Base-by-base conservation (phyloP, 2,329 filamentous ascomycete genomes). In the Neonectria faginata region DNA sequence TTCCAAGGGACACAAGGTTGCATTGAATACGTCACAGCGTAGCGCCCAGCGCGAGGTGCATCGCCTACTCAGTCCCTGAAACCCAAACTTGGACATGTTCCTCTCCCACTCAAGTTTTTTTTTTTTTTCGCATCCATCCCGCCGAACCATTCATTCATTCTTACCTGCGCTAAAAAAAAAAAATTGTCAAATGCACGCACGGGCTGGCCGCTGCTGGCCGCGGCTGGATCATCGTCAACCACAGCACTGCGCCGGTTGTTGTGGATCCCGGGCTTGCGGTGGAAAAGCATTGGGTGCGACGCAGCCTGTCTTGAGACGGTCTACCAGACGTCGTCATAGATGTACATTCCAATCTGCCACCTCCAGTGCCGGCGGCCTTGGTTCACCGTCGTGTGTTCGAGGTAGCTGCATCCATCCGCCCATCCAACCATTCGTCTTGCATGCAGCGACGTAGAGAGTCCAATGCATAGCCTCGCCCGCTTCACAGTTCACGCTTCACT, bases 51-150 rank as follows among this genome's bases (percentile, higher is more conserved):
- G 62, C 57, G 65, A 57, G 41, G 57, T 55, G 53, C 66, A 69
- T 63, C 64, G 60, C 65, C 67, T 62, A 25, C 25, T 25, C 25
- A 74, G 71, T 71, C 71, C 68, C 68, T 74, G 65, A 67, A 70
- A 67, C 61, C 50, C 51, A 61, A 41, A 57, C 57, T 56, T 64
- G 57, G 25, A 53, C 62, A 60, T 60, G 48, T 25, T 25, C 25
- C 27, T 16, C 42, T 36, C 22, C 18, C 11, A 41, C 25, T 33
- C 11, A 31, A 16, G n/a, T 57, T 29, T 41, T 16, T 31, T 45
- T 47, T 63, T n/a, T 48, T 59, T 59, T 63, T 63, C 56, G 61
- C 56, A 63, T 59, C 44, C 56, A 63, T 59, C 36, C 45, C 22
- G 61, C 51, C 56, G 51, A 47, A 57, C 60, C 42, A 52, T 52